Conservation (phyloP, 148 eudicot species). For the Fallopia convolvulus region DNA sequence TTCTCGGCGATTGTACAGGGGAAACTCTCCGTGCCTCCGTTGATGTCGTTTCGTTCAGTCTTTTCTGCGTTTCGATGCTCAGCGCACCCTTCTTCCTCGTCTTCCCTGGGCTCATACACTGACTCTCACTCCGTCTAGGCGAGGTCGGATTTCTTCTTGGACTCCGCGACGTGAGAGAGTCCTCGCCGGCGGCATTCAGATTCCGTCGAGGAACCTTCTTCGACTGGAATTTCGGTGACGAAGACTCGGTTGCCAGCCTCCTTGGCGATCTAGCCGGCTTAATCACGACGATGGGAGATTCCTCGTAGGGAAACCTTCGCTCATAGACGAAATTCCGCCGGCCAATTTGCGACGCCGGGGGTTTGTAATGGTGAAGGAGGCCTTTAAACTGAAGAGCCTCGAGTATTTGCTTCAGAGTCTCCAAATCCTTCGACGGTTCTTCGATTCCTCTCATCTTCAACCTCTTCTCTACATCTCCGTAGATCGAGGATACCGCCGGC, state of each 20-base stretch:
- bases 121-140: conserved; percentile 35
- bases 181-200: conserved; percentile 22
- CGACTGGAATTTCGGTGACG: conserved; percentile 18
- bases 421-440: conserved; percentile 64
- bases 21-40: conserved; percentile 25
- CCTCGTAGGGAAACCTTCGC: conserved; percentile 24
- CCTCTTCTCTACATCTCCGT: conserved; percentile 60
- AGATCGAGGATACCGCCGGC: conserved; percentile 25
- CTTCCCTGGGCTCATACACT: conserved; percentile 33
- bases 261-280: conserved; percentile 29
- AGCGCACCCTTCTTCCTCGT: conserved; percentile 29
- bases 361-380: conserved; percentile 35
- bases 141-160: conserved; percentile 26
- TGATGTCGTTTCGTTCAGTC: conserved; percentile 19
- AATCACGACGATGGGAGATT: conserved; percentile 57
- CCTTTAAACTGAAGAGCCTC: conserved; percentile 93
- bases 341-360: conserved; percentile 16
- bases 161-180: conserved; percentile 21
- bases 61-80: conserved; percentile 45
- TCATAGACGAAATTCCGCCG: conserved; percentile 37
- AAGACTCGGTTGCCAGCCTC: conserved; percentile 18
- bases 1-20: conserved; percentile 48
- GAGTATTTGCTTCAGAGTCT: conserved; percentile 70
- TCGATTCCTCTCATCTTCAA: conserved; percentile 72
- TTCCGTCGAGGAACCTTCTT: conserved; percentile 23